These are phyloP conservation scores for Coniferiporia sulphurascens DNA, from an alignment of 1,284 basidiomycete species.

Conservation along the genomic window DNA sequence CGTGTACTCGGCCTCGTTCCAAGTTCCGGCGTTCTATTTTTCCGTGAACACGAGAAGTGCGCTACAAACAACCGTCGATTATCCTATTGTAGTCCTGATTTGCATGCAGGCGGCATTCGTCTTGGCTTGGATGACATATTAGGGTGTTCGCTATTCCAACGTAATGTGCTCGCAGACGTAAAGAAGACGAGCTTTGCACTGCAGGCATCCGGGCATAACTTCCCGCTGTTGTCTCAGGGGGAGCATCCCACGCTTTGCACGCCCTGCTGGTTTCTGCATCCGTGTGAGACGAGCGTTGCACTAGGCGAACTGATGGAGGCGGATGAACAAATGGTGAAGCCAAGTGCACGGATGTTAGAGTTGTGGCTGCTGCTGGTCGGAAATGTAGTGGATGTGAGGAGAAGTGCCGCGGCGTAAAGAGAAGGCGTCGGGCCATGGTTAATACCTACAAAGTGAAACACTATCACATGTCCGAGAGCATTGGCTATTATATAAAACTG, in stretches of 20 bases:
- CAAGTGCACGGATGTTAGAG: constrained; percentile 51
- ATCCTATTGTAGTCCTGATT: constrained; percentile 6
- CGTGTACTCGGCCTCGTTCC: constrained; percentile 68
- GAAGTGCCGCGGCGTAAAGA: too few species aligned
- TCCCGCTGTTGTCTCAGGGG: constrained; percentile 76
- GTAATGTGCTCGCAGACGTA: constrained; percentile 38
- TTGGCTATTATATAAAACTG: too few species aligned
- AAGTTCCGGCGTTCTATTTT: constrained; percentile 79
- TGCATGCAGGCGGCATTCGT: constrained; percentile 54
- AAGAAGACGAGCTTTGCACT: constrained; percentile 50
- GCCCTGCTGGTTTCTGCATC: constrained; percentile 80
- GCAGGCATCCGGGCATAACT: constrained; percentile 42
- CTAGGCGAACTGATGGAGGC: constrained; percentile 65
- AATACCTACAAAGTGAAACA: too few species aligned
- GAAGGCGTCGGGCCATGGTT: too few species aligned
- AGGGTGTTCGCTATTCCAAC: constrained; percentile 53
- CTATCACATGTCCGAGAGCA: too few species aligned
- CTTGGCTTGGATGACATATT: constrained; percentile 52
- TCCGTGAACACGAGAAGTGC: constrained; percentile 58
- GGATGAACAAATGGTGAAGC: constrained; percentile 25
- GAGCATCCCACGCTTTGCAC: constrained; percentile 73
- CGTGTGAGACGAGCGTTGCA: constrained; percentile 65
- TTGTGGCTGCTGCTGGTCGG: constrained; percentile 72
- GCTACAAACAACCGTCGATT: constrained; percentile 28
- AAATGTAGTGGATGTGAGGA: constrained; percentile 48